Base-by-base conservation (phyloP, 129 eudicot species). In the Pittosporum tobira region DNA sequence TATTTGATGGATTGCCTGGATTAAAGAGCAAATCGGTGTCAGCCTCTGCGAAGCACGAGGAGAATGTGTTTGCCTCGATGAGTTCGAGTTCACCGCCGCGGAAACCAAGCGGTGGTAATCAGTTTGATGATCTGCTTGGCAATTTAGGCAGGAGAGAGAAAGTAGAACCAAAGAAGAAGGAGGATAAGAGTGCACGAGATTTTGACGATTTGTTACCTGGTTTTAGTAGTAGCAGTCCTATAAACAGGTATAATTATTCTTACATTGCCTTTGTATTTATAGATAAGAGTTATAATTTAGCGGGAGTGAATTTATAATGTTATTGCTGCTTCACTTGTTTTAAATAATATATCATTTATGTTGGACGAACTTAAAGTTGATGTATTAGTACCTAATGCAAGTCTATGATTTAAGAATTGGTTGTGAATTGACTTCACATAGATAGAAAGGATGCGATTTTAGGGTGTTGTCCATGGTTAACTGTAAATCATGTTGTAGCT, bases 161-260 rank as follows among this genome's bases (percentile, higher is more conserved):
- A 69, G 65, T 44, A 2, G 68, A 48, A 22, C 62, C 48, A 0
- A 55, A 49, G 37, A 43, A 66, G 62, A 62, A 62, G 40, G 67
- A 46, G 56, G 29, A 47, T 10, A 75, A 22, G 62, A 73, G 63
- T 71, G n/a, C 73, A 21, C 37, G 59, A 18, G 82, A 74, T 48
- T 83, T 83, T 1, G 90, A 91, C 76, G 96, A 87, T 77, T 65
- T 91, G 80, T 64, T 91, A 52, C 79, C 87, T 44, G 99, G 96
- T 16, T 83, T 91, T 66, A 94, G 95, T 47, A 70, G 83, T 61
- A 64, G 78, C 52, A 71, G 63, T 71, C 53, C 90, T 25, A 68
- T 48, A 63, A 79, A 45, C 83, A 86, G 99, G 98, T 91, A 80
- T 15, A 47, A 28, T 48, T 34, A 15, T n/a, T 40, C 63, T 40